A percentile compares a stretch with the other conserved stretches of the same genome.
Conservation (phyloP, 1,284 basidiomycete species). For the Mycosarcoma mackinlayi region DNA sequence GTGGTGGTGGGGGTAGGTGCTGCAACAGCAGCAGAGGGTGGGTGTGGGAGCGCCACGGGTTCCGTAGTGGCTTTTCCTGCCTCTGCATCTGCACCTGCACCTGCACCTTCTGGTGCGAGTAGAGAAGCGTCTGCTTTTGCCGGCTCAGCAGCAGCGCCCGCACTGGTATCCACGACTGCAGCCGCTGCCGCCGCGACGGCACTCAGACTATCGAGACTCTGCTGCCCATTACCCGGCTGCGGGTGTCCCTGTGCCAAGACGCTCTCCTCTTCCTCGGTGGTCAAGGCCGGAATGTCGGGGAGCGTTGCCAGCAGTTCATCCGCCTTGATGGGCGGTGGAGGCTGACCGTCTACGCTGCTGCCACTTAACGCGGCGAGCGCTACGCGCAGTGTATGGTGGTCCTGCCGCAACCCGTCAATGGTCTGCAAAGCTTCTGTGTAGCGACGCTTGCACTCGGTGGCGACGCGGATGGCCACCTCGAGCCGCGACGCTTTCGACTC, state of each 20-base stretch:
- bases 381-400: slow-evolving; percentile 58
- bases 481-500: slow-evolving; percentile 54
- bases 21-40: not conserved
- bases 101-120: not conserved
- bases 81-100: no score
- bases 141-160: not conserved
- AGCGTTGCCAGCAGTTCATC: slow-evolving; percentile 36
- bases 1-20: not conserved
- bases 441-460: slow-evolving; percentile 52
- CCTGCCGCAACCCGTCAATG: slow-evolving; percentile 56
- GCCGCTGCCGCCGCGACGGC: slow-evolving; percentile 58
- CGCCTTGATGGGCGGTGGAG: slow-evolving; percentile 29
- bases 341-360: slow-evolving; percentile 22
- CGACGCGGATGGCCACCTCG: slow-evolving; percentile 49
- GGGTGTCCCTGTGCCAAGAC: slow-evolving; percentile 8
- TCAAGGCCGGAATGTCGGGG: slow-evolving; percentile 29
- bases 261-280: slow-evolving; percentile 32
- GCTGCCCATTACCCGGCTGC: slow-evolving; percentile 18
- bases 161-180: slow-evolving; percentile 16
- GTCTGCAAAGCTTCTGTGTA: slow-evolving; percentile 55
- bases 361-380: slow-evolving; percentile 59
- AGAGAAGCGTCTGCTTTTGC: not conserved
- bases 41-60: slow-evolving; percentile 2
- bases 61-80: not conserved
- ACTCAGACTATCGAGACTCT: slow-evolving; percentile 55